Base-by-base conservation (phyloP, 768 basidiomycete genomes). In the Suillus lakei region DNA sequence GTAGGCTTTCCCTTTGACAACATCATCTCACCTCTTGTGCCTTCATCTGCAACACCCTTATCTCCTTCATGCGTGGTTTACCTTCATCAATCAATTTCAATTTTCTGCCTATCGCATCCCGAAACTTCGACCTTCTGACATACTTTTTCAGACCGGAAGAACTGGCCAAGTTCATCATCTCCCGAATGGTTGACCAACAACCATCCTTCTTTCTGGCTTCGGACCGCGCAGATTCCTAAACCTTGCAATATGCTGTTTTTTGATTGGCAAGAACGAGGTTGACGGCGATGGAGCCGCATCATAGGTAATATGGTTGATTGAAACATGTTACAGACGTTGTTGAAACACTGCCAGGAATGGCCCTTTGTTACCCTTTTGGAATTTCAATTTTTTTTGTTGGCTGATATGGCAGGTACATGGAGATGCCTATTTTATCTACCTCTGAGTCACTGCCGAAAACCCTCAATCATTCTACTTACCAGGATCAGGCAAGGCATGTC, bases 41-140 rank as follows among this genome's bases (percentile, higher is more conserved):
- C 18, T 53, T 53, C 53, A 32, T 32, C 28, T 32, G 30, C 5
- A 21, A 54, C 21, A 32, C 30, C 53, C 53, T 54, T 54, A 54
- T 54, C 53, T 54, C 53, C 32, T 54, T 54, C 6, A 12, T 34
- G 53, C 21, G 53, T 34, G 53, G 32, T 34, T 54, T 54, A 34
- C 30, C 32, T 54, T 32, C 36, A 34, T 54, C 53, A 54, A 34
- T 54, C 53, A 54, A 54, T 34, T 54, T 54, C 53, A 54, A 54
- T 54, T 34, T 32, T 34, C 12, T 54, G 21, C 44, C 30, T 50
- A 60, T 39, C 59, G n/a, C n/a, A 16, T 60, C 23, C 59, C 9
- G 26, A 12, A 34, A 54, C 53, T 54, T 30, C 6, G 53, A n/a
- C 32, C 53, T 54, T 54, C 30, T 30, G 30, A 32, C 30, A 21